These are phyloP conservation scores for Coprinellus aureogranulatus DNA, from an alignment of 768 basidiomycete genomes.

Conservation along the genomic window DNA sequence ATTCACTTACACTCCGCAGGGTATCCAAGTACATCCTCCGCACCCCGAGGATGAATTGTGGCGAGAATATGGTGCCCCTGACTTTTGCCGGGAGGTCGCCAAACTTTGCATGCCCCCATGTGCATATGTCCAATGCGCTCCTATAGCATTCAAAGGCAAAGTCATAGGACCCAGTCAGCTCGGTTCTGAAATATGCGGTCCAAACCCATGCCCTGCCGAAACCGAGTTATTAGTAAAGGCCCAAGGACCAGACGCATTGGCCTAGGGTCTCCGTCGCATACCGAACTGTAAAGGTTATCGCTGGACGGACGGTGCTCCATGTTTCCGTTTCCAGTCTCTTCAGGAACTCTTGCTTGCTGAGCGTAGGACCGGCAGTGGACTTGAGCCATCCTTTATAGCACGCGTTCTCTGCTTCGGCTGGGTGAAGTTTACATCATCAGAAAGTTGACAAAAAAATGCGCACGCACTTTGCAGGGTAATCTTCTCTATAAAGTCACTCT, in stretches of 20 bases:
- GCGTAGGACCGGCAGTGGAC: background rate
- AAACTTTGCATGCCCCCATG: background rate
- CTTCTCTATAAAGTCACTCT: background rate
- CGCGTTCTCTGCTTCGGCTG: background rate
- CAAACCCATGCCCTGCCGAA: conserved; percentile 4
- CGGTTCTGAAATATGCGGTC: background rate
- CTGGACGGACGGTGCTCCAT: background rate
- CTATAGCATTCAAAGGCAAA: background rate
- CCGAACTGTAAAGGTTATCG: conserved; percentile 4
- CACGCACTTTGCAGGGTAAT: background rate
- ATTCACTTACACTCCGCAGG: background rate
- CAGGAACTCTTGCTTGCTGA: background rate
- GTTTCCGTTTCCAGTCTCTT: background rate
- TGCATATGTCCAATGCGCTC: background rate
- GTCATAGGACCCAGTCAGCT: background rate
- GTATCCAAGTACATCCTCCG: background rate
- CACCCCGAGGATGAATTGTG: background rate
- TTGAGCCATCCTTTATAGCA: background rate
- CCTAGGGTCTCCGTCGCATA: too few species aligned
- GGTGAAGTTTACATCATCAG: background rate
- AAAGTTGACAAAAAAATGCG: background rate
- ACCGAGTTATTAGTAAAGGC: background rate
- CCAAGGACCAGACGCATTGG: too few species aligned
- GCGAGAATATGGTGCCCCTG: background rate
- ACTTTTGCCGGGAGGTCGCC: background rate